Conservation (phyloP, 495 filamentous ascomycete species). For the Xylaria flabelliformis region DNA sequence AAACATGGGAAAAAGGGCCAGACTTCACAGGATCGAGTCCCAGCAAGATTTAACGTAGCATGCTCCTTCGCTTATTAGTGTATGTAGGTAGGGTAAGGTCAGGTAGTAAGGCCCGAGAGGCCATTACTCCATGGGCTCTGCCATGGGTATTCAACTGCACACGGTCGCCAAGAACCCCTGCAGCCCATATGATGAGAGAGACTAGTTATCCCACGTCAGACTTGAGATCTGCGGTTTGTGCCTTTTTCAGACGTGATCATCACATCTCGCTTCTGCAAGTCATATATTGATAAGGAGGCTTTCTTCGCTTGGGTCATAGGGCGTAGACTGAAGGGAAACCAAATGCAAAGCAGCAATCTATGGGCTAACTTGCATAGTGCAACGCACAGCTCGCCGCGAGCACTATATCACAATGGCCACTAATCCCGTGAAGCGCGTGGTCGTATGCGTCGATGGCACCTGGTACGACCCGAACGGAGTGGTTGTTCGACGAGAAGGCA, state of each 20-base stretch:
- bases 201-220: slow-evolving; percentile 23
- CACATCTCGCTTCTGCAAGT: slow-evolving; percentile 1
- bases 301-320: slow-evolving; percentile 13
- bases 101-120: not conserved
- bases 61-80: slow-evolving; percentile 16
- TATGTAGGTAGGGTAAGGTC: not conserved
- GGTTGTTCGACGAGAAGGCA: slow-evolving; percentile 25
- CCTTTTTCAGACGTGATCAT: slow-evolving; percentile 23
- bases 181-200: slow-evolving; percentile 19
- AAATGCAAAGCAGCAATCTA: not conserved
- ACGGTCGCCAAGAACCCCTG: slow-evolving; percentile 19
- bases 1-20: slow-evolving; percentile 2
- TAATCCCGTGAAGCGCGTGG: slow-evolving; percentile 26
- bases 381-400: not conserved
- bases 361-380: not conserved
- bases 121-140: not conserved
- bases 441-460: slow-evolving; percentile 25
- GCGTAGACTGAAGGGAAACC: not conserved
- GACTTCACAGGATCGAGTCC: not conserved
- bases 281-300: slow-evolving; percentile 13
- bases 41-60: not conserved
- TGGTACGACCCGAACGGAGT: slow-evolving; percentile 27
- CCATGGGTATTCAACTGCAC: not conserved
- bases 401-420: slow-evolving; percentile 19
- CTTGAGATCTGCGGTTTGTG: slow-evolving; percentile 23